Evolutionary conservation across 306 rosid genomes (phyloP).

Genomic region (Mimosa bimucronata): DNA sequence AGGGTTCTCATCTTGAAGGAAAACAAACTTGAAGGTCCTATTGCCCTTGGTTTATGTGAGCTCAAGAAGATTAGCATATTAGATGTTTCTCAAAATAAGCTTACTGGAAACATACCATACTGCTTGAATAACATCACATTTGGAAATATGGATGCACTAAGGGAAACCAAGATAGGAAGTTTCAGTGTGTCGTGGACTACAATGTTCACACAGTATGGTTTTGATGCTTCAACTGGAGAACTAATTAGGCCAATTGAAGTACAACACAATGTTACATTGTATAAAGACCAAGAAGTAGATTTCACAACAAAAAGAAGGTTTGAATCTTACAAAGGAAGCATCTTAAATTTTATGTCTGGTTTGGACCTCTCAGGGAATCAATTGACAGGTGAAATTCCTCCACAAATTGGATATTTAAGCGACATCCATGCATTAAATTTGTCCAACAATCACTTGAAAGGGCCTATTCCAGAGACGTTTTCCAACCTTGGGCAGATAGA

Average conservation of each 20-base stretch:
- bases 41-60: not conserved
- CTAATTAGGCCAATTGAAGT: too few species aligned
- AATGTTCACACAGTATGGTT: accelerated
- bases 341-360: too few species aligned
- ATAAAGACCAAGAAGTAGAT: not conserved
- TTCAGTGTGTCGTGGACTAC: too few species aligned
- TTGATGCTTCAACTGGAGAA: accelerated
- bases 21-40: not conserved
- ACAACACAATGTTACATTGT: not conserved
- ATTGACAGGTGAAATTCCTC: too few species aligned
- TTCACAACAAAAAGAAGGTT: too few species aligned
- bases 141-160: not conserved
- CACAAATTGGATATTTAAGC: too few species aligned
- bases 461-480: too few species aligned
- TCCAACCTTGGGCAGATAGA: too few species aligned
- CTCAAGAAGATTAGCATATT: not conserved
- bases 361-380: too few species aligned
- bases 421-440: too few species aligned
- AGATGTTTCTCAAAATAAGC: slow-evolving; percentile 23
- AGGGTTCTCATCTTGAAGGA: not conserved
- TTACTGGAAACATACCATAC: not conserved
- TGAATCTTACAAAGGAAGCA: too few species aligned
- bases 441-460: too few species aligned
- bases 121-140: not conserved
- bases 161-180: not conserved